Percentiles rank a stretch among this genome's conserved stretches.
phyloP scores from a whole-genome alignment of 768 basidiomycete genomes.

The Termitomyces sp. region DNA sequence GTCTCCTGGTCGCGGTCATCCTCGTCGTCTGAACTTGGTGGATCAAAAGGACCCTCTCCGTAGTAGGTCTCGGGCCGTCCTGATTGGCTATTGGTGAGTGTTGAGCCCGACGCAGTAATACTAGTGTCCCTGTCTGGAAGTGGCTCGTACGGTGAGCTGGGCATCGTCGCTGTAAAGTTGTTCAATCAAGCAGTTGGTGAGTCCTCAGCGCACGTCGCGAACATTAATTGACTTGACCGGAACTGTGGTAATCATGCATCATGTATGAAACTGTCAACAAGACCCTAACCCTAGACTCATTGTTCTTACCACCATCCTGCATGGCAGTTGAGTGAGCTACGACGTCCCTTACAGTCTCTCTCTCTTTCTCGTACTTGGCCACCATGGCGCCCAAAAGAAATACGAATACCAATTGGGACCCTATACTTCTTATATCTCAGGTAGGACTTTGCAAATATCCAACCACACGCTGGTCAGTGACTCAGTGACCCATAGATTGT shows the following conservation, averaged over 20 bases:
- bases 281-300: conserved; percentile 18
- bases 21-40: conserved; percentile 79
- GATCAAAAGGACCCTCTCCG: conserved; percentile 72
- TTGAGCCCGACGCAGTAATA: conserved; percentile 2
- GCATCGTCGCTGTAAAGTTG: conserved; percentile 3
- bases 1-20: conserved; percentile 28
- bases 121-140: conserved; percentile 8
- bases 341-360: neutral
- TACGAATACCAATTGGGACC: conserved; percentile 73
- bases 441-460: too few relatives aligned
- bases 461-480: too few relatives aligned
- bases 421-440: conserved; percentile 83
- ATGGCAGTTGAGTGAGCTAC: conserved; percentile 8
- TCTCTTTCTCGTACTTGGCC: neutral
- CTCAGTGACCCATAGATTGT: too few relatives aligned
- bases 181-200: neutral
- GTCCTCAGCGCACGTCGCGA: neutral
- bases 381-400: conserved; percentile 33
- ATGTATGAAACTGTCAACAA: neutral
- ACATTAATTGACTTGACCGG: neutral
- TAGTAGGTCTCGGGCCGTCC: conserved; percentile 49
- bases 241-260: too few relatives aligned
- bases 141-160: conserved; percentile 12
- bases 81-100: conserved; percentile 6
- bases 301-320: conserved; percentile 12